Conservation (phyloP, 2,329 filamentous ascomycete genomes). For the Trichoderma brevicompactum region DNA sequence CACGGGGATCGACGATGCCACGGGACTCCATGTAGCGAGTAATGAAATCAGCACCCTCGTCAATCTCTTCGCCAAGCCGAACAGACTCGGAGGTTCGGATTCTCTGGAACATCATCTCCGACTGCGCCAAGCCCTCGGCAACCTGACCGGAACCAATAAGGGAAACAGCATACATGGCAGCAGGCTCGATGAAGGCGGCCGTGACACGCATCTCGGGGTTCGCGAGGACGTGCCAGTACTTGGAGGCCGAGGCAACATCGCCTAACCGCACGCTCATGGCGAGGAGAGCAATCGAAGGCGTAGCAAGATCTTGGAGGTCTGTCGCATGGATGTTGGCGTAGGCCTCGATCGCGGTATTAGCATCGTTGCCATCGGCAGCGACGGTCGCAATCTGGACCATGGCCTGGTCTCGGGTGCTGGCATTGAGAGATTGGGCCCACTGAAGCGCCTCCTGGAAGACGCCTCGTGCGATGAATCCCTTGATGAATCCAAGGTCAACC, state of each 20-base stretch:
- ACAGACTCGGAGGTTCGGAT: constrained; percentile 67
- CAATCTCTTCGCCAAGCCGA: constrained; percentile 76
- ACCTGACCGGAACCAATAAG: constrained; percentile 84
- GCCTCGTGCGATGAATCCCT: constrained; percentile 72
- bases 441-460: constrained; percentile 74
- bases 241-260: constrained; percentile 74
- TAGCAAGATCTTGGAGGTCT: constrained; percentile 54
- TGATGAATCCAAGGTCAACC: constrained; percentile 75
- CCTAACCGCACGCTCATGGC: constrained; percentile 85
- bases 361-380: constrained; percentile 80
- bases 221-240: constrained; percentile 79
- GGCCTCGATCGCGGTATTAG: constrained; percentile 68
- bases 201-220: constrained; percentile 63
- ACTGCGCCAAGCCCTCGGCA: constrained; percentile 77
- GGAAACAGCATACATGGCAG: constrained; percentile 87
- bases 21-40: constrained; percentile 62
- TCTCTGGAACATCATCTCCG: constrained; percentile 83
- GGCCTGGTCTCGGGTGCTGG: constrained; percentile 61
- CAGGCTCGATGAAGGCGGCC: constrained; percentile 77
- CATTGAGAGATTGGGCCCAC: constrained; percentile 69
- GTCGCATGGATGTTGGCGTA: constrained; percentile 60
- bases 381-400: constrained; percentile 74
- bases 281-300: constrained; percentile 77
- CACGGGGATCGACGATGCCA: constrained; percentile 60
- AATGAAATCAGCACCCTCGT: constrained; percentile 79